Evolutionary conservation across 2,329 filamentous ascomycete species (phyloP), one percentile per base, ranked within the genome.

Genomic region (Alternaria atra): DNA sequence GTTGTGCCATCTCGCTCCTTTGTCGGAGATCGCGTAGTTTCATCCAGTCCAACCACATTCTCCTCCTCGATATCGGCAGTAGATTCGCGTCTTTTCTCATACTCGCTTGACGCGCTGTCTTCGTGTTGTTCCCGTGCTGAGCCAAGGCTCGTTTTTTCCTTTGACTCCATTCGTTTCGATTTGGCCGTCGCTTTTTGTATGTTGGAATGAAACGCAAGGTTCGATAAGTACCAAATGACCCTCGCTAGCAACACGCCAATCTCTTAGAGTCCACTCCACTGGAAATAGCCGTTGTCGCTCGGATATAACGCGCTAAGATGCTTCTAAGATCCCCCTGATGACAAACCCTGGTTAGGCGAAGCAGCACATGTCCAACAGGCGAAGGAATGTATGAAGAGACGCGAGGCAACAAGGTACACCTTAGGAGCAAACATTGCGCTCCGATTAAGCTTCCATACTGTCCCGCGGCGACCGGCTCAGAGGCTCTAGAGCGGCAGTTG

Each of bases 11-110:
- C 44, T 9, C 51, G 47, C 4, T 59, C 52, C 27, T 52, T 52
- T 6, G 57, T 29, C 6, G 55, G 46, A 20, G 34, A 12, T 12
- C 39, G 29, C 6, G 52, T 44, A 8, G 23, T 53, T 17, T 48
- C 65, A 42, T 60, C 62, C 7, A 68, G 55, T 10, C 58, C 63
- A 6, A 64, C 60, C 8, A 23, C 43, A 23, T 66, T 67, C 25
- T 72, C 68, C 37, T 68, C 66, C 13, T 66, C 60, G 4, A 56
- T 46, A 4, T 61, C 55, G 27, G 59, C 34, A 34, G 40, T 47
- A 4, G 40, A 27, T 32, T 55, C 60, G 7, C 39, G 27, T 57
- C 55, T 58, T 30, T 63, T 70, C 29, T 69, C 65, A 37, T 52
- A 58, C 29, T 61, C 40, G 46, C 64, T 69, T 27, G 66, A 68